A percentile compares a stretch with the other conserved stretches of the same genome.
phyloP scores from a whole-genome alignment of 768 basidiomycete species.

The Pleurotus tuoliensis region DNA sequence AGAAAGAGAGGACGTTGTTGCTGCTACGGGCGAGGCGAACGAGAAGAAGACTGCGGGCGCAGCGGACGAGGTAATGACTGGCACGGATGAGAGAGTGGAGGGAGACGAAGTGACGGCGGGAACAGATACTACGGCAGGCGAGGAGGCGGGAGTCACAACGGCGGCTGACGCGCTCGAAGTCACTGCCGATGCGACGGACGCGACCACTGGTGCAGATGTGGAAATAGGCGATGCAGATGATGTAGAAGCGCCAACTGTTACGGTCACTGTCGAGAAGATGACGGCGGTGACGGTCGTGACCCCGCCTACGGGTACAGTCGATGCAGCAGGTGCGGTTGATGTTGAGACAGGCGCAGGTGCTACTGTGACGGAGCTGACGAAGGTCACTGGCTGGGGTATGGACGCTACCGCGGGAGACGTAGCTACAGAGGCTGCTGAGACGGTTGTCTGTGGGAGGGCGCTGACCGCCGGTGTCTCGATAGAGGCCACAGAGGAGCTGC shows the following conservation, averaged over 20 bases:
- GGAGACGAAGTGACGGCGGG: not conserved
- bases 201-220: not conserved
- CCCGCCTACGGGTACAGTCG: slow-evolving; percentile 8
- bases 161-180: too few relatives aligned
- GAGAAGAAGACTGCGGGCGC: not conserved
- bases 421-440: slow-evolving; percentile 6
- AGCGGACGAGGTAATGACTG: not conserved
- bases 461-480: slow-evolving; percentile 6
- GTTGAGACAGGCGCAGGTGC: slow-evolving; percentile 9
- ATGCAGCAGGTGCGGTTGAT: too few relatives aligned
- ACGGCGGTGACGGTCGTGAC: slow-evolving; percentile 13
- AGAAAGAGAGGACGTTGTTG: not conserved
- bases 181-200: too few relatives aligned
- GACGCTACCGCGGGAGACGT: slow-evolving; percentile 2
- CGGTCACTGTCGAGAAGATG: slow-evolving; percentile 18
- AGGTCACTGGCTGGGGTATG: slow-evolving; percentile 8
- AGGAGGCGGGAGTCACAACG: not conserved
- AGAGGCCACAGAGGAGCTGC: slow-evolving; percentile 6
- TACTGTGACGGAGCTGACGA: slow-evolving; percentile 7
- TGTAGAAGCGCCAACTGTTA: slow-evolving; percentile 4
- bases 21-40: not conserved
- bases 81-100: too few relatives aligned
- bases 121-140: not conserved
- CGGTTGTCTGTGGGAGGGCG: slow-evolving; percentile 9
- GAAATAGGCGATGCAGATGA: slow-evolving; percentile 11